Percentiles rank a stretch among this genome's conserved stretches.
phyloP scores from a whole-genome alignment of 2,329 filamentous ascomycete genomes.

The Aphanocladium album region DNA sequence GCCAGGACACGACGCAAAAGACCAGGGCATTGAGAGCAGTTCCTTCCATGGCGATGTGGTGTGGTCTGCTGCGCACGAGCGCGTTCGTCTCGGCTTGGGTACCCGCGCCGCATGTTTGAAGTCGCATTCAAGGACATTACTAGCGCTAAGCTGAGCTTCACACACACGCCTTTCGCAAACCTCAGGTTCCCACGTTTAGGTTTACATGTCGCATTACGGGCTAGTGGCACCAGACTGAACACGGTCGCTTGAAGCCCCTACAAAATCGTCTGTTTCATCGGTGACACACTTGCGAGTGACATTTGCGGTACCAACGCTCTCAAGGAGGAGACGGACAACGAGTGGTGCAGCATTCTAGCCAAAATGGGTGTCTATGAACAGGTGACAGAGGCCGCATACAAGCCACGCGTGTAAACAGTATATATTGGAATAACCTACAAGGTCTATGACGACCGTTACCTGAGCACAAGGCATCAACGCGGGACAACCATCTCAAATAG shows the following conservation, averaged over 20 bases:
- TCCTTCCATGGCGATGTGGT: conserved; percentile 90
- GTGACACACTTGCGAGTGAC: conserved; percentile 89
- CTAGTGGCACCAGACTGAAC: conserved; percentile 80
- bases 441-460: too few species aligned
- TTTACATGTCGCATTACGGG: conserved; percentile 82
- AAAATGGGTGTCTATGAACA: conserved; percentile 85
- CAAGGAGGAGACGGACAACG: conserved; percentile 68
- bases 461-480: too few species aligned
- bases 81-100: conserved; percentile 89
- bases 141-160: conserved; percentile 65
- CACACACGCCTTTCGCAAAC: conserved; percentile 89
- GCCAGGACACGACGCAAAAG: too few species aligned
- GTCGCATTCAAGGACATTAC: conserved; percentile 80
- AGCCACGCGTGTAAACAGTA: conserved; percentile 67
- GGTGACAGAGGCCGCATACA: conserved; percentile 76
- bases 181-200: conserved; percentile 85
- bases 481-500: too few species aligned
- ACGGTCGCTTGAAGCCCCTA: conserved; percentile 71
- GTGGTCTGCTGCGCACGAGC: conserved; percentile 88
- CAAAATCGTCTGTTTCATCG: conserved; percentile 92
- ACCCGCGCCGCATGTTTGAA: conserved; percentile 83
- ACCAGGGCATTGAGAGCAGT: too few species aligned
- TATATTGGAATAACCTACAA: too few species aligned
- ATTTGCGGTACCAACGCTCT: conserved; percentile 88
- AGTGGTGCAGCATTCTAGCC: conserved; percentile 89